phyloP scores from a whole-genome alignment of 83 land plant species.

The Thuja plicata region DNA sequence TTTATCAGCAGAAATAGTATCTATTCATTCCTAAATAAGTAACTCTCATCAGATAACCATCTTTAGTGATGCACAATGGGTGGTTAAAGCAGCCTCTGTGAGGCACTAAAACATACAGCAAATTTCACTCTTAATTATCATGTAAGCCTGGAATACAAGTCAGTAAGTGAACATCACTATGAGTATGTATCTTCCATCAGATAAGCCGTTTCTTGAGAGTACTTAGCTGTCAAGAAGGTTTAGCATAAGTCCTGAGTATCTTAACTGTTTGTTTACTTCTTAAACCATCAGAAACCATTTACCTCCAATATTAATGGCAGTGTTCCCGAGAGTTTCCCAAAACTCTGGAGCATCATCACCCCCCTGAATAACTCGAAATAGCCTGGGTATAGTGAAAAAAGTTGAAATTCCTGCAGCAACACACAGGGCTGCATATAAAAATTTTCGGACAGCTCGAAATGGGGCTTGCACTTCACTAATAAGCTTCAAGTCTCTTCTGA shows the following conservation, averaged over 20 bases:
- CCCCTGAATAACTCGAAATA: conserved; percentile 76
- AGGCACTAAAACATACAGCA: neutral
- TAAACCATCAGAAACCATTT: neutral
- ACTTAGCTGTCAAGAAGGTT: neutral
- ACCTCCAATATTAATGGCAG: conserved; percentile 87
- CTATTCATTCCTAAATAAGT: neutral
- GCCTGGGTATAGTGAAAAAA: conserved; percentile 76
- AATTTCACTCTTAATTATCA: neutral
- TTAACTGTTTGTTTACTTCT: neutral
- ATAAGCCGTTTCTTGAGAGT: neutral
- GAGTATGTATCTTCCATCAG: neutral
- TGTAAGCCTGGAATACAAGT: neutral
- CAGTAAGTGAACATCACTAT: neutral
- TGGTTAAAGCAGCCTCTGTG: neutral
- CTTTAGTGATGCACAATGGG: neutral
- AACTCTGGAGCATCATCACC: conserved; percentile 88
- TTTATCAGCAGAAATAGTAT: neutral
- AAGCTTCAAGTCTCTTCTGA: conserved; percentile 91
- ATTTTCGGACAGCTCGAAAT: conserved; percentile 87
- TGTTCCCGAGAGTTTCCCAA: conserved; percentile 69
- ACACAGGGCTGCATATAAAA: conserved; percentile 79
- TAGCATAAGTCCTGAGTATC: neutral
- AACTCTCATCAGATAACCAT: neutral
- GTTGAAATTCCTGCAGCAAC: conserved; percentile 93
- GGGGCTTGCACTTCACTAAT: conserved; percentile 99